A percentile compares a stretch with the other conserved stretches of the same genome.
Evolutionary conservation across 805 yeast genomes (phyloP).

Genomic region (Metschnikowia dekortorum): DNA sequence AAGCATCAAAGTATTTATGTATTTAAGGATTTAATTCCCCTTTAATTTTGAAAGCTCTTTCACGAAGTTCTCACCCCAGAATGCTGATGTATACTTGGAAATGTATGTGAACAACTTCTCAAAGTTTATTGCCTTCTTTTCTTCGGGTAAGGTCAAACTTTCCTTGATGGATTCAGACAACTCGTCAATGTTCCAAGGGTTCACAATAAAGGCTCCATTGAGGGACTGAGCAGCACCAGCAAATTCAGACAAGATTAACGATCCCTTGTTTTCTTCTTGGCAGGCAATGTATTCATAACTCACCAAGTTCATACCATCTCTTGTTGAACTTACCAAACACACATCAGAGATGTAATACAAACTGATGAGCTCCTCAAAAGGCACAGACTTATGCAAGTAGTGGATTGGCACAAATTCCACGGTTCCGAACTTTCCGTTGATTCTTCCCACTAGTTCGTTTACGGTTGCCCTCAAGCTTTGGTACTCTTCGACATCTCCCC

Average conservation of each 20-base stretch:
- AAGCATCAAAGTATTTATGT: not conserved
- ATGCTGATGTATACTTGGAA: constrained; percentile 88
- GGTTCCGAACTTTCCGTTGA: constrained; percentile 94
- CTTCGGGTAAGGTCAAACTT: constrained; percentile 79
- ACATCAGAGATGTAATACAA: constrained; percentile 83
- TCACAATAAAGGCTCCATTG: constrained; percentile 89
- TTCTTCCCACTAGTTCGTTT: constrained; percentile 92
- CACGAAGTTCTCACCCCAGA: constrained; percentile 97
- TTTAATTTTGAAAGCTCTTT: constrained; percentile 59
- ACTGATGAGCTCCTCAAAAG: constrained; percentile 87
- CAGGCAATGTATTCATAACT: constrained; percentile 96
- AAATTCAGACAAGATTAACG: constrained; percentile 85
- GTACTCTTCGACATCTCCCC: constrained; percentile 98
- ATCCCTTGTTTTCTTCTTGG: constrained; percentile 81
- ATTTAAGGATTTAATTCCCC: constrained; percentile 1
- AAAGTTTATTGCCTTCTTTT: constrained; percentile 74
- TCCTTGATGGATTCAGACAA: constrained; percentile 80
- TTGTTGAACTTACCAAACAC: constrained; percentile 87
- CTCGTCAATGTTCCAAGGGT: constrained; percentile 99
- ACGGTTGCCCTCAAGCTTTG: constrained; percentile 90
- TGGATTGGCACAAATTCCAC: constrained; percentile 97
- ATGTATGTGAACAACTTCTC: constrained; percentile 81
- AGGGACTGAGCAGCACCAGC: constrained; percentile 99
- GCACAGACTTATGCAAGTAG: constrained; percentile 87
- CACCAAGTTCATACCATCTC: constrained; percentile 98